Evolutionary conservation across 495 filamentous ascomycete genomes (phyloP), one percentile per base, ranked within the genome.

Genomic region (Daldinia loculata): DNA sequence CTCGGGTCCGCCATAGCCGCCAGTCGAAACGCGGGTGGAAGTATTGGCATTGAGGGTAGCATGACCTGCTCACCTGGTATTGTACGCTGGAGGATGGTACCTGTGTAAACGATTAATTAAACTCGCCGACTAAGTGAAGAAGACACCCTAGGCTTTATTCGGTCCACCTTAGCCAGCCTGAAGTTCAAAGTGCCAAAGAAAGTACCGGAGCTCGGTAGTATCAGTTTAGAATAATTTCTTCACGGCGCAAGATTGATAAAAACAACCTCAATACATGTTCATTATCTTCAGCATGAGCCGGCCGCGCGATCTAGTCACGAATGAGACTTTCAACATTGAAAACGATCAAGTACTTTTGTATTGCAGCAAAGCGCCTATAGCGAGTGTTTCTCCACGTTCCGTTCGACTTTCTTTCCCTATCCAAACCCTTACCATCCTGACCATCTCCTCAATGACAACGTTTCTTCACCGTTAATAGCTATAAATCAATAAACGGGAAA

Each of bases 301-400:
- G 32, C 34, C 36, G 29, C 39, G n/a, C 12, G 6, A 48, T 11
- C 17, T 2, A 30, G 56, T 67, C 27, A 67, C 59, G 3, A 45
- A 41, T 7, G 32, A 56, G 14, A 57, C 11, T 50, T 29, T 17
- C 27, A 34, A 53, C 52, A 4, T 61, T 66, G 15, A 64, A 66
- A 73, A 69, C 51, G 57, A 66, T 59, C 66, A 73, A 69, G 36
- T 60, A 72, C 61, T 68, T 68, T 73, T 72, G 61, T 69, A 73
- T 73, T 73, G 66, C 62, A 72, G 70, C 61, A 73, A 45, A 69
- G 70, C 70, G 70, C 70, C 70, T 73, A 73, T 73, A 73, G 70
- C 70, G 70, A 73, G 30, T 73, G 70, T 73, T 59, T 66, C 66
- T 73, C 70, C 57, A 43, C 22, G 41, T 57, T 60, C 56, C 34